Base-by-base conservation (phyloP, 805 yeast genomes). In the Maudiozyma turicensis region DNA sequence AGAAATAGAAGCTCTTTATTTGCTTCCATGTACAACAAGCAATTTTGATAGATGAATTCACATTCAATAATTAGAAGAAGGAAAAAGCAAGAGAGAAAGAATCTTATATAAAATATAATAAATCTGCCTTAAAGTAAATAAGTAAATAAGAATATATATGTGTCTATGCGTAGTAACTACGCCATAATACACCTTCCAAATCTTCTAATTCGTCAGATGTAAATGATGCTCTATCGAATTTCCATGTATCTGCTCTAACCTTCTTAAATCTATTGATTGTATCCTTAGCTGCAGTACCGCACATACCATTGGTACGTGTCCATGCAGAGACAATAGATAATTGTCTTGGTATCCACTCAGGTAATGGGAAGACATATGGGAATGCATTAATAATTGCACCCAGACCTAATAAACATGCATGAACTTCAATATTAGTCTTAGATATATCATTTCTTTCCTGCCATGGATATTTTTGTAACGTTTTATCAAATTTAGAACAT, bases 171-270 rank as follows among this genome's bases (percentile, higher is more conserved):
- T 88, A 90, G 62, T 93, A 91, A 62, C 95, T 86, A 64, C 86
- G 84, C 86, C 95, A 84, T 30, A 90, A 67, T 4, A 91, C 96
- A 40, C 99, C 99, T 64, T 91, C 99, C 43, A 91, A 69, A 62
- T 88, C 96, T 60, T 88, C 93, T 46, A 89, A 71, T 65, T 91
- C 95, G 5, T 83, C 86, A 45, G 75, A 78, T 8, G 81, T 79
- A 64, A 91, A 93, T 11, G 76, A 79, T 55, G 73, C 73, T 52
- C 84, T 76, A 63, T 91, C 99, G 51, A 88, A 78, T 59, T 86
- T 95, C 99, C 99, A 91, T 0, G 97, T 88, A 59, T 91, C 99
- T 50, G 90, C 95, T 55, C 98, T 77, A 6, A 87, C 80, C 70
- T 89, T 89, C 64, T 90, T 91, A 70, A 93, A 93, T 53, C 80